A percentile compares a stretch with the other conserved stretches of the same genome.
Evolutionary conservation across 2,329 filamentous ascomycete species (phyloP).

Genomic region (Aspergillus flavus): DNA sequence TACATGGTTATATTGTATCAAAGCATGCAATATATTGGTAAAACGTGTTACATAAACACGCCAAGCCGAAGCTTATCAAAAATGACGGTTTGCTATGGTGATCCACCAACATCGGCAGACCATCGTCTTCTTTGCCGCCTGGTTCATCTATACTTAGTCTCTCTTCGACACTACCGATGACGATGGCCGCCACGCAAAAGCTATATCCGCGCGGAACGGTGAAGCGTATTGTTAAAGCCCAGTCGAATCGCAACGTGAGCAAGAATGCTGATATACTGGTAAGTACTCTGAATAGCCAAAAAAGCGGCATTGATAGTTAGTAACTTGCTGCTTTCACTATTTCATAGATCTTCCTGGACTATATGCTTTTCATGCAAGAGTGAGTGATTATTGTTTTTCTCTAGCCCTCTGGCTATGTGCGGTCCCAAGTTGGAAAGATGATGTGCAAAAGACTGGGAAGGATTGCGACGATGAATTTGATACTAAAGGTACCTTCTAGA

Average conservation of each 20-base stretch:
- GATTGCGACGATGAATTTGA: not conserved
- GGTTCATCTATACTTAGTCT: not conserved
- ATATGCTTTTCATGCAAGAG: constrained; percentile 76
- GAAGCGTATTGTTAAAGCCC: constrained; percentile 88
- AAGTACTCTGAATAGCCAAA: constrained; percentile 28
- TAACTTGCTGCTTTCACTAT: constrained; percentile 1
- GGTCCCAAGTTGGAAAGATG: not conserved
- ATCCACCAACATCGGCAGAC: not conserved
- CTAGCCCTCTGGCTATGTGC: not conserved
- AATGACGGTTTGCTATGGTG: not conserved
- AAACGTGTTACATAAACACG: constrained; percentile 4
- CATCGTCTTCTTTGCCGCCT: not conserved
- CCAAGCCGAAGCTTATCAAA: constrained; percentile 4
- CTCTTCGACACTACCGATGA: not conserved
- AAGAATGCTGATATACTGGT: constrained; percentile 87
- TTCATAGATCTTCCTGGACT: constrained; percentile 77
- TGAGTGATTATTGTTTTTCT: constrained; percentile 36
- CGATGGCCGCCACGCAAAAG: constrained; percentile 68
- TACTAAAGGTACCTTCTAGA: constrained; percentile 32
- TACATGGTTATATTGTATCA: not conserved
- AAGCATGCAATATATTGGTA: not conserved
- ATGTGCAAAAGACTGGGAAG: not conserved
- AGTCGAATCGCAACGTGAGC: constrained; percentile 76
- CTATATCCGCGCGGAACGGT: constrained; percentile 81
- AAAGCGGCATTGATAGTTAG: not conserved